Evolutionary conservation across 805 yeast genomes (phyloP).

Genomic region (Saccharomycopsis oosterbeekiorum): DNA sequence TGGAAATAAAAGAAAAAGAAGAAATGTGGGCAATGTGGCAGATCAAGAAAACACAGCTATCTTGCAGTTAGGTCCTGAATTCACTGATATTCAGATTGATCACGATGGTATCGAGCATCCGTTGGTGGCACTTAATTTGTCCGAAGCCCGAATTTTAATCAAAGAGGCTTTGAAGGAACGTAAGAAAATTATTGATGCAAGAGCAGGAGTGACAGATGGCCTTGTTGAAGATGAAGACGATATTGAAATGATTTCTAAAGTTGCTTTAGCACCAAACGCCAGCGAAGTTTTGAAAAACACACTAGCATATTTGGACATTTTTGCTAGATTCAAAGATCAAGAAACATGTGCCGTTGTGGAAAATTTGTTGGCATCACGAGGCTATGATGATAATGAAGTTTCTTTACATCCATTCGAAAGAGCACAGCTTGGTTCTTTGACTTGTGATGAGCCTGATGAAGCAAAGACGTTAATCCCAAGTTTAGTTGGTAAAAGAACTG

Average conservation of each 20-base stretch:
- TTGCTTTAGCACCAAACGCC: constrained; percentile 59
- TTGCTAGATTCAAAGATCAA: constrained; percentile 85
- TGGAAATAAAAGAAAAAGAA: constrained; percentile 58
- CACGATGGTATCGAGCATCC: constrained; percentile 72
- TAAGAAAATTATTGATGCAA: constrained; percentile 41
- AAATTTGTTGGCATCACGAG: constrained; percentile 64
- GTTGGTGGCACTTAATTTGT: constrained; percentile 73
- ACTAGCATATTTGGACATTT: constrained; percentile 71
- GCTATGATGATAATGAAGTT: constrained; percentile 38
- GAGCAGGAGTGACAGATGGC: constrained; percentile 26
- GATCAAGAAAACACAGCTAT: constrained; percentile 91
- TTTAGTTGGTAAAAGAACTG: constrained; percentile 67
- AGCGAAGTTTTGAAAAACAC: constrained; percentile 88
- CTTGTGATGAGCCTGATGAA: constrained; percentile 95
- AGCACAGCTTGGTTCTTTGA: constrained; percentile 79
- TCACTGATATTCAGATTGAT: constrained; percentile 67
- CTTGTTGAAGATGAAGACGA: constrained; percentile 26
- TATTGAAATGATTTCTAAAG: constrained; percentile 28
- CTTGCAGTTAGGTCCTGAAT: constrained; percentile 87
- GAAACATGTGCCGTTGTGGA: constrained; percentile 93
- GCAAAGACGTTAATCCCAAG: constrained; percentile 92
- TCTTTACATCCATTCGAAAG: constrained; percentile 86
- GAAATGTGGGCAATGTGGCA: constrained; percentile 43
- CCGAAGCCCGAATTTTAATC: constrained; percentile 83
- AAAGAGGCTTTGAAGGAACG: constrained; percentile 83